phyloP scores from a whole-genome alignment of 306 rosid species.

The Castanea sativa region DNA sequence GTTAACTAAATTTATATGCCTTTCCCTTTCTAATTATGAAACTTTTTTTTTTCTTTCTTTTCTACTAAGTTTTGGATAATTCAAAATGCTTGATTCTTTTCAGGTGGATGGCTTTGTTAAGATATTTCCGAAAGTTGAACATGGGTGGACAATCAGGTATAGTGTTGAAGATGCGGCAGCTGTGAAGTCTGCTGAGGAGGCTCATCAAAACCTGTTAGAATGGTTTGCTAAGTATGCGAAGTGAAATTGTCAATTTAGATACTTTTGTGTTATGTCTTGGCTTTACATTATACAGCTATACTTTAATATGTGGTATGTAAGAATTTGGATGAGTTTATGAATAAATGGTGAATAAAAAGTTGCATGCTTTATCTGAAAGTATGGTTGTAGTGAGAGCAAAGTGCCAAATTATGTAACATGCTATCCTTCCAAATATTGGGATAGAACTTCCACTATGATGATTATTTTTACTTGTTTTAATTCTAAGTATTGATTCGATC shows the following conservation, averaged over 20 bases:
- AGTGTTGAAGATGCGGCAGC: constrained; percentile 33
- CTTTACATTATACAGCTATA: not conserved
- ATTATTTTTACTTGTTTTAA: too few species aligned
- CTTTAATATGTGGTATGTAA: not conserved
- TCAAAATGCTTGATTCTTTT: not conserved
- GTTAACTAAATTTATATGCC: not conserved
- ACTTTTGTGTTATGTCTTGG: not conserved
- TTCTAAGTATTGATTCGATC: too few species aligned
- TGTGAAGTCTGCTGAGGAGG: constrained; percentile 49
- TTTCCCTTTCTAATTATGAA: not conserved
- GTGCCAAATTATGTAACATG: not conserved
- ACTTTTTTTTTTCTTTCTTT: too few species aligned
- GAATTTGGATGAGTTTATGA: not conserved
- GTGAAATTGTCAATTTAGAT: constrained; percentile 8
- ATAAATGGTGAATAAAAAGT: not conserved
- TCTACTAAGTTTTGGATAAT: too few species aligned
- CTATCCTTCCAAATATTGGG: too few species aligned
- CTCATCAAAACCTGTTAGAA: constrained; percentile 39
- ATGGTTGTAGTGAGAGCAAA: not conserved
- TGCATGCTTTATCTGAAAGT: not conserved
- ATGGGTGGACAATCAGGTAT: constrained; percentile 55
- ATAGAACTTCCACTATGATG: too few species aligned
- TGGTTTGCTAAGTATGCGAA: constrained; percentile 45
- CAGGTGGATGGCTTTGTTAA: constrained; percentile 38
- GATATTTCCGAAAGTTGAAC: constrained; percentile 48